Conservation (phyloP, 78 protist genomes). For the Dictyostelium brefeldianum region DNA sequence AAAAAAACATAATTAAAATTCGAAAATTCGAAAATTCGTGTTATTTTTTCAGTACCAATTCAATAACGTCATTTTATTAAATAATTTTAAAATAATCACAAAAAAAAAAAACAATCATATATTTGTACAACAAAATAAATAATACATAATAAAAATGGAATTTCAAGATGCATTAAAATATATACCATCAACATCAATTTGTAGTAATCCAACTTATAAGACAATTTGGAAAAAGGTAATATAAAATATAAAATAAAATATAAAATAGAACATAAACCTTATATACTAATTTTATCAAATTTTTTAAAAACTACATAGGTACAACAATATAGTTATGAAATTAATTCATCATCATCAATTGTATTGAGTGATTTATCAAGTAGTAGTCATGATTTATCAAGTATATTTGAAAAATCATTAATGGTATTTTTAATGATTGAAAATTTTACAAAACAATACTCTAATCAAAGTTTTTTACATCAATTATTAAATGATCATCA, state of each 20-base stretch:
- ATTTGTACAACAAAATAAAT: neutral
- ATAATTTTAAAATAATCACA: no score
- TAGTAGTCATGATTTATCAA: neutral
- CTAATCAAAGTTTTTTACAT: constrained; percentile 18
- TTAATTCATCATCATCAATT: constrained; percentile 17
- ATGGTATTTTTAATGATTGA: constrained; percentile 35
- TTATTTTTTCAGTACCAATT: no score
- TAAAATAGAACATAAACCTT: no score
- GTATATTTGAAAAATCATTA: constrained; percentile 57
- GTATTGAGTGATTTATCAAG: neutral
- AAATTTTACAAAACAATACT: neutral
- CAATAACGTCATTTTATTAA: no score
- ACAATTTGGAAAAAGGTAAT: constrained; percentile 18
- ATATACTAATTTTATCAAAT: neutral
- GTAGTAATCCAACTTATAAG: constrained; percentile 1
- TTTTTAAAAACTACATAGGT: neutral
- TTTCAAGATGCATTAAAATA: constrained; percentile 16
- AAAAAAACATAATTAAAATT: no score
- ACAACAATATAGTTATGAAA: constrained; percentile 20
- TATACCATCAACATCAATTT: constrained; percentile 5
- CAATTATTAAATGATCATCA: neutral
- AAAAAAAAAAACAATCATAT: neutral
- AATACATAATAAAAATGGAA: neutral
- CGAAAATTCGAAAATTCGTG: no score
- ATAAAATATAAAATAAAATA: no score